Percentiles rank a stretch among this genome's conserved stretches.
Conservation (phyloP, 352 stramenopile species). For the Pythium pyrilobum region DNA sequence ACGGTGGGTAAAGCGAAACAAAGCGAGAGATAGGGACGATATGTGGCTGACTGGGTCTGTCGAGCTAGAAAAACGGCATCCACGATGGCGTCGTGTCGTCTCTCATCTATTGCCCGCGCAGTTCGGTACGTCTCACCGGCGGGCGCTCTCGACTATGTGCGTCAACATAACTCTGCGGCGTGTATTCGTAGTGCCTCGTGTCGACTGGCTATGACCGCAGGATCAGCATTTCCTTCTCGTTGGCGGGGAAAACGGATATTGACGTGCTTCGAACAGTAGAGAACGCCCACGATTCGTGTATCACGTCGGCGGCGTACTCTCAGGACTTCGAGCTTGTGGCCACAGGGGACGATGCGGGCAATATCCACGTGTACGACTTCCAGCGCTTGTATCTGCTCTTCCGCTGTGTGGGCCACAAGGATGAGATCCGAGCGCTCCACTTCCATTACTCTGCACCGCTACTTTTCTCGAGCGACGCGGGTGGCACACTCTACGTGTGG, state of each 20-base stretch:
- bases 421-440: conserved; percentile 48
- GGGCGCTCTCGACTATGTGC: no score
- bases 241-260: conserved; percentile 37
- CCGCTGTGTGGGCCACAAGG: conserved; percentile 35
- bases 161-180: no score
- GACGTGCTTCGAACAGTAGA: conserved; percentile 60
- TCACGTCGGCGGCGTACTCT: conserved; percentile 53
- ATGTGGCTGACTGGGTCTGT: neutral
- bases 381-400: conserved; percentile 50
- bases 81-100: conserved; percentile 55
- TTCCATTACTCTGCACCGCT: conserved; percentile 35
- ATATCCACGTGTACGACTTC: conserved; percentile 64
- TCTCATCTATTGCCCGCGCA: conserved; percentile 53
- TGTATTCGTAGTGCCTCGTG: conserved; percentile 45
- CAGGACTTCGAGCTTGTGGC: conserved; percentile 33
- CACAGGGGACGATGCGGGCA: conserved; percentile 48
- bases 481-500: conserved; percentile 41
- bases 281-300: conserved; percentile 53
- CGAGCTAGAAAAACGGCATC: conserved; percentile 35
- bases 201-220: conserved; percentile 54
- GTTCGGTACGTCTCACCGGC: conserved; percentile 31
- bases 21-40: neutral
- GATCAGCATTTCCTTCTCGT: conserved; percentile 47
- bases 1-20: conserved; percentile 22
- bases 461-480: conserved; percentile 43